These are phyloP conservation scores for Trichosporon sp. DNA, from an alignment of 1,284 basidiomycete genomes.

Conservation along the genomic window DNA sequence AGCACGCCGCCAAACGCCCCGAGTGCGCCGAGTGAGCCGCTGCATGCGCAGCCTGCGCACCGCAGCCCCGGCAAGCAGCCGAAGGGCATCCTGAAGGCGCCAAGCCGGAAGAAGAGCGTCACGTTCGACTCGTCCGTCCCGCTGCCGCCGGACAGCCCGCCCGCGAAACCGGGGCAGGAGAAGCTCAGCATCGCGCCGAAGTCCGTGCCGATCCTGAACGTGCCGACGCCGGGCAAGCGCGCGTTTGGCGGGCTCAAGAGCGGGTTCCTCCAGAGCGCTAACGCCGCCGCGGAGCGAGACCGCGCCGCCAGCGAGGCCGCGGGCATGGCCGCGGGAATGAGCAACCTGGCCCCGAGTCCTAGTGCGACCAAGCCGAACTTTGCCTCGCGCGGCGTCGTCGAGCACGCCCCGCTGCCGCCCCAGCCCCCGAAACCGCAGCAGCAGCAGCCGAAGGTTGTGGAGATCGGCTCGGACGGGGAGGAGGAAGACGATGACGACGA, in stretches of 20 bases:
- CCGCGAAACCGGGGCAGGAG: not conserved
- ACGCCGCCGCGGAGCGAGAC: slow-evolving; percentile 1
- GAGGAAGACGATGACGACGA: not conserved
- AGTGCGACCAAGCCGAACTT: not conserved
- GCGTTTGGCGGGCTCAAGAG: slow-evolving; percentile 38
- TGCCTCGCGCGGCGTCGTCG: not conserved
- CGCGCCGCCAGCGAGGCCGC: not conserved
- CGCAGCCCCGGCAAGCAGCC: slow-evolving; percentile 10
- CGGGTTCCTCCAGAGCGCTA: slow-evolving; percentile 29
- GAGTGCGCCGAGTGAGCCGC: not conserved
- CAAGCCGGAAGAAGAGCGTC: slow-evolving; percentile 41
- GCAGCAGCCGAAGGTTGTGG: not conserved
- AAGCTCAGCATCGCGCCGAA: slow-evolving; percentile 17
- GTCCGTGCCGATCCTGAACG: slow-evolving; percentile 33
- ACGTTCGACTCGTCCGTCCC: slow-evolving; percentile 42
- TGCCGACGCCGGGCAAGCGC: slow-evolving; percentile 27
- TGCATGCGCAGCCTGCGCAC: not conserved
- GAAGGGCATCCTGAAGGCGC: slow-evolving; percentile 41
- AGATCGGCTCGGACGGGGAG: no score
- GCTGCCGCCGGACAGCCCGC: slow-evolving; percentile 35
- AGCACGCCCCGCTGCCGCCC: not conserved
- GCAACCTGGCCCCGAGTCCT: not conserved
- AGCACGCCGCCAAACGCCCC: not conserved
- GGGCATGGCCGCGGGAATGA: not conserved
- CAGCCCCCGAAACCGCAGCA: not conserved